These are phyloP conservation scores for Linnemannia schmuckeri DNA, from an alignment of 192 early-diverging fungal genomes.

Conservation along the genomic window DNA sequence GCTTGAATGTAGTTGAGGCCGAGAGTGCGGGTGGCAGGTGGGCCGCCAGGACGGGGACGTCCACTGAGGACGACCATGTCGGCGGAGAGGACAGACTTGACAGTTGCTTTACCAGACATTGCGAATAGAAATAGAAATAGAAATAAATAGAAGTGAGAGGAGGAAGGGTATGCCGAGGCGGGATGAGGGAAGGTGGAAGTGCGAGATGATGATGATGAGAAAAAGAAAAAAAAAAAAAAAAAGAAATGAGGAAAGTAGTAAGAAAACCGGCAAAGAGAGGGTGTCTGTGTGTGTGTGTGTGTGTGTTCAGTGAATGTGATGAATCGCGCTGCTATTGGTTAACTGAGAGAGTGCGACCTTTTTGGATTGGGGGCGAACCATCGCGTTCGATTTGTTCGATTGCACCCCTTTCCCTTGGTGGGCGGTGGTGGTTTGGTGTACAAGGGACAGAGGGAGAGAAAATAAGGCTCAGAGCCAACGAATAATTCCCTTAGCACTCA, in stretches of 20 bases:
- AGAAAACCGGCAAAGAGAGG: too few species aligned
- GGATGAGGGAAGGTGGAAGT: neutral
- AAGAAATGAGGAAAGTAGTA: neutral
- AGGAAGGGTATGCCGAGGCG: neutral
- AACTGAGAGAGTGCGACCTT: neutral
- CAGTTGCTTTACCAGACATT: constrained; percentile 75
- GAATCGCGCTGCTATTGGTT: constrained; percentile 52
- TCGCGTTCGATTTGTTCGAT: constrained; percentile 1
- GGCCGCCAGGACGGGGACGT: constrained; percentile 79
- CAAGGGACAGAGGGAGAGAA: too few species aligned
- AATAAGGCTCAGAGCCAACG: neutral
- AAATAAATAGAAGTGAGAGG: constrained; percentile 3
- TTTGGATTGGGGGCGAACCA: neutral
- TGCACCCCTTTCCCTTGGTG: neutral
- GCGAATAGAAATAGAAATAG: constrained; percentile 4
- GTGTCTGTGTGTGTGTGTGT: neutral
- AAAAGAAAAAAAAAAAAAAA: neutral
- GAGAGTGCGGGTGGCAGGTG: constrained; percentile 89
- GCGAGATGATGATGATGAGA: constrained; percentile 5
- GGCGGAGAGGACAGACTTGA: constrained; percentile 93
- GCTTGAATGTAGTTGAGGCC: constrained; percentile 86
- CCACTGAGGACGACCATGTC: constrained; percentile 93
- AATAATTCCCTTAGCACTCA: neutral
- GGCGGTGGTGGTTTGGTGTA: neutral
- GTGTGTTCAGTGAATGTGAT: constrained; percentile 22